Conservation (phyloP, 208 protist genomes). For the Crithidia bombi region DNA sequence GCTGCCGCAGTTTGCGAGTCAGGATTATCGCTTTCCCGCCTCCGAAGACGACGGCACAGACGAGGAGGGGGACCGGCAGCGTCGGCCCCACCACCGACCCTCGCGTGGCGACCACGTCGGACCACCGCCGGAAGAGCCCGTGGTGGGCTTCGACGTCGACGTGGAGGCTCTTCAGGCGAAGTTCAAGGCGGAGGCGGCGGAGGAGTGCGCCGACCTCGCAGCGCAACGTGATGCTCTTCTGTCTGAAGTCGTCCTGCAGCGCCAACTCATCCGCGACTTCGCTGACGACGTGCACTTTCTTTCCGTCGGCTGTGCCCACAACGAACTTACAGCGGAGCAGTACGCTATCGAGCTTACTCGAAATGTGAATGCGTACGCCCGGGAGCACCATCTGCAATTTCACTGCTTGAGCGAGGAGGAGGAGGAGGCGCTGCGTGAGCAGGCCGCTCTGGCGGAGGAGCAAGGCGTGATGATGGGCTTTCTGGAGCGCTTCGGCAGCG, state of each 20-base stretch:
- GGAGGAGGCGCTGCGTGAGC: not conserved
- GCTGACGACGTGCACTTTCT: conserved; percentile 58
- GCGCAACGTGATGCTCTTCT: conserved; percentile 45
- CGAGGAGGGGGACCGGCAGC: conserved; percentile 3
- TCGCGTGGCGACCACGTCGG: not conserved
- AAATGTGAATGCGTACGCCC: conserved; percentile 72
- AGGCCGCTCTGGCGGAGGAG: not conserved
- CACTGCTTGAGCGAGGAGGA: conserved; percentile 19
- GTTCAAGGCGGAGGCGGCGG: conserved; percentile 65
- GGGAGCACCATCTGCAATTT: conserved; percentile 47
- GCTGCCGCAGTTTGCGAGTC: conserved; percentile 22
- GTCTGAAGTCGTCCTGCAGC: conserved; percentile 49
- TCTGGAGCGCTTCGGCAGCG: conserved; percentile 63
- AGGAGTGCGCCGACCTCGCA: conserved; percentile 64
- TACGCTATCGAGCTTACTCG: conserved; percentile 75
- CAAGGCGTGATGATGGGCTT: conserved; percentile 46
- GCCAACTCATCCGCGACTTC: conserved; percentile 47
- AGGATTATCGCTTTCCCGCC: conserved; percentile 4
- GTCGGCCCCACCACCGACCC: not conserved
- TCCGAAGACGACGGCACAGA: conserved; percentile 11
- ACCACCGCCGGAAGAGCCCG: conserved; percentile 12
- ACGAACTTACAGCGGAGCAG: conserved; percentile 45
- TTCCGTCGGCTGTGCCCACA: conserved; percentile 41
- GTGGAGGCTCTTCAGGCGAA: conserved; percentile 43
- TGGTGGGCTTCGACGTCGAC: conserved; percentile 54